These are phyloP conservation scores for Psidium guajava DNA, from an alignment of 345 rosid genomes.

Conservation along the genomic window DNA sequence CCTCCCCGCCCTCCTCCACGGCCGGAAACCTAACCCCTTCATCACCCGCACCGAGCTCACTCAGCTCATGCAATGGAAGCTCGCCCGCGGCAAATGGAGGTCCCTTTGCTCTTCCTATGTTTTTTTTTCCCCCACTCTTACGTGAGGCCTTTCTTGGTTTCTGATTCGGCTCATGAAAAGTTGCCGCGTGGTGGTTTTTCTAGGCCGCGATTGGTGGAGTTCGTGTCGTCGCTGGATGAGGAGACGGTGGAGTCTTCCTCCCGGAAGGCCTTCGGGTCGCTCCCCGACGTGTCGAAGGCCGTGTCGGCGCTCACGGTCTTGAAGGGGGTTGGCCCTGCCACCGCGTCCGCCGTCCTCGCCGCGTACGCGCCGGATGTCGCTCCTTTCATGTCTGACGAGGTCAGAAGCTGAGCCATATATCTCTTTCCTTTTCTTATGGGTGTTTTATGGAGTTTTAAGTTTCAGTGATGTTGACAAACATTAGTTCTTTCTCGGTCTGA, in stretches of 20 bases:
- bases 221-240: slow-evolving; percentile 63
- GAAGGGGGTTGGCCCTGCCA: slow-evolving; percentile 92
- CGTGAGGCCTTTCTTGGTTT: background rate
- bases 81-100: slow-evolving; percentile 95
- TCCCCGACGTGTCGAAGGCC: slow-evolving; percentile 67
- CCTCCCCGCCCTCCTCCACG: slow-evolving; percentile 51
- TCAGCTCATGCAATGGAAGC: slow-evolving; percentile 88
- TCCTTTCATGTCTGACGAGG: slow-evolving; percentile 93
- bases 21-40: slow-evolving; percentile 73
- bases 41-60: slow-evolving; percentile 71
- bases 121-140: background rate
- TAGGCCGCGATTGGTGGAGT: slow-evolving; percentile 76
- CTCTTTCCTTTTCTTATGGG: background rate
- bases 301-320: slow-evolving; percentile 61
- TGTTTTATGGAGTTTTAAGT: background rate
- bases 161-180: background rate
- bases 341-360: slow-evolving; percentile 82
- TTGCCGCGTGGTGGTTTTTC: background rate
- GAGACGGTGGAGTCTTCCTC: slow-evolving; percentile 57
- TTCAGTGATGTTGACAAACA: background rate
- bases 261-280: slow-evolving; percentile 57
- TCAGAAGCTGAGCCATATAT: background rate
- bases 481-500: background rate
- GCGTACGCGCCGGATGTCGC: slow-evolving; percentile 73
- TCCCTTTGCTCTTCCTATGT: background rate